Conservation (phyloP, 306 rosid species). For the Macrotyloma uniflorum region DNA sequence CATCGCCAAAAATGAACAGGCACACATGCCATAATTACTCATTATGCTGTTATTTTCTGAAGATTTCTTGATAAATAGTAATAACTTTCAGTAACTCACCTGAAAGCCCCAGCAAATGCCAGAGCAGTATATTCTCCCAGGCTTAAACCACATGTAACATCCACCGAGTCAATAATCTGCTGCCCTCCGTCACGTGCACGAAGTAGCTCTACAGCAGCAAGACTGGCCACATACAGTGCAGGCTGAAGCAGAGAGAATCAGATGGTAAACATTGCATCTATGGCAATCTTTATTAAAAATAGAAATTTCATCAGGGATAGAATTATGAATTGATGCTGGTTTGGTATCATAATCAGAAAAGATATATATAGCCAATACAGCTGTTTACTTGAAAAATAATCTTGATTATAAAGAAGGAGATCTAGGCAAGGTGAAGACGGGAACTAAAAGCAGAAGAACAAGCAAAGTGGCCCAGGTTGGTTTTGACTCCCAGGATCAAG, state of each 20-base stretch:
- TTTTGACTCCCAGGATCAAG: background rate
- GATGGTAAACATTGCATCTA: constrained; percentile 27
- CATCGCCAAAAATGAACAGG: constrained; percentile 8
- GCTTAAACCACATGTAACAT: constrained; percentile 95
- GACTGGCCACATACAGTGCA: constrained; percentile 95
- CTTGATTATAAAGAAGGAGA: background rate
- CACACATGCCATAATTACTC: background rate
- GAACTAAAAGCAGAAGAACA: constrained; percentile 1
- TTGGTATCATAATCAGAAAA: constrained; percentile 9
- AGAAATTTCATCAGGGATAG: background rate
- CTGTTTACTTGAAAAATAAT: background rate
- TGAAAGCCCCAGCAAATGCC: constrained; percentile 91
- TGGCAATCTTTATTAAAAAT: constrained; percentile 14
- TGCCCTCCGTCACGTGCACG: constrained; percentile 89
- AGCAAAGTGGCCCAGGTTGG: background rate
- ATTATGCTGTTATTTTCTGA: background rate
- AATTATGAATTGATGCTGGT: background rate
- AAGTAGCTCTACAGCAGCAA: constrained; percentile 95
- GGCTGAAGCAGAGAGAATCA: constrained; percentile 63
- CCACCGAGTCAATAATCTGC: constrained; percentile 88
- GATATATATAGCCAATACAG: background rate
- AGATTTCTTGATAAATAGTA: constrained; percentile 14
- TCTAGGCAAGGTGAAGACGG: background rate
- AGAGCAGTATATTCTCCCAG: constrained; percentile 97
- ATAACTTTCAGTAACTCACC: constrained; percentile 52